phyloP scores from a whole-genome alignment of 441 rosid species.

The Pelargonium citronellum region DNA sequence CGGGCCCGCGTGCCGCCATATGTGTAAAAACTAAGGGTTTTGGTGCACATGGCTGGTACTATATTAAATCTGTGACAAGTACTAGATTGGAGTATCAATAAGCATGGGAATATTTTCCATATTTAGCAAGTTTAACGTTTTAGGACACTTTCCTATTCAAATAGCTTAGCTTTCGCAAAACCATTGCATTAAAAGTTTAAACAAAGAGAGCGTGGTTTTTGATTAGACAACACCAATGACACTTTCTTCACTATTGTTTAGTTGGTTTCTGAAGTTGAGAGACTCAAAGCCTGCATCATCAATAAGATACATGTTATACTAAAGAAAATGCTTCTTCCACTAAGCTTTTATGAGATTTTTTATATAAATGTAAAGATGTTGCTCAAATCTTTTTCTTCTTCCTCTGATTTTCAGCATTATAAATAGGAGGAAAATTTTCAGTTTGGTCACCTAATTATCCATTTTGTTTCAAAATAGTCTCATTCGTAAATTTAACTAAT shows the following conservation, averaged over 20 bases:
- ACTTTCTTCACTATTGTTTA: background rate
- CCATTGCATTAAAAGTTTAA: constrained; percentile 3
- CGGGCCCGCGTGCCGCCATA: constrained; percentile 16
- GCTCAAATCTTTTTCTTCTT: background rate
- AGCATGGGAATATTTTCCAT: constrained; percentile 13
- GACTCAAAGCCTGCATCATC: background rate
- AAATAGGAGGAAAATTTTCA: too few species aligned
- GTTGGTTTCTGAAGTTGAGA: background rate
- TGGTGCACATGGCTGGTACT: constrained; percentile 9
- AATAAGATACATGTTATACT: background rate
- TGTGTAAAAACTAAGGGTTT: background rate
- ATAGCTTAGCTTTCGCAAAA: constrained; percentile 9
- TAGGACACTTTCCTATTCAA: constrained; percentile 9
- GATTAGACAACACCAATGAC: constrained; percentile 18
- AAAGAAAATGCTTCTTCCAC: constrained; percentile 21
- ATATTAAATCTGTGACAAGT: background rate
- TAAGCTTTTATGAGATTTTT: constrained; percentile 8
- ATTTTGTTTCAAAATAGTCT: too few species aligned
- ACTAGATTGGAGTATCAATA: constrained; percentile 1
- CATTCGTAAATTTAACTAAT: too few species aligned
- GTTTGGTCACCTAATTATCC: too few species aligned
- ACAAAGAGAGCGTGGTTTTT: constrained; percentile 12
- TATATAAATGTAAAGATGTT: background rate
- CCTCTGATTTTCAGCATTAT: background rate
- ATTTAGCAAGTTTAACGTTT: background rate